Percentiles rank a stretch among this genome's conserved stretches.
These are phyloP conservation scores for Trichoderma citrinoviride DNA, from an alignment of 2,329 filamentous ascomycete species.

Conservation along the genomic window DNA sequence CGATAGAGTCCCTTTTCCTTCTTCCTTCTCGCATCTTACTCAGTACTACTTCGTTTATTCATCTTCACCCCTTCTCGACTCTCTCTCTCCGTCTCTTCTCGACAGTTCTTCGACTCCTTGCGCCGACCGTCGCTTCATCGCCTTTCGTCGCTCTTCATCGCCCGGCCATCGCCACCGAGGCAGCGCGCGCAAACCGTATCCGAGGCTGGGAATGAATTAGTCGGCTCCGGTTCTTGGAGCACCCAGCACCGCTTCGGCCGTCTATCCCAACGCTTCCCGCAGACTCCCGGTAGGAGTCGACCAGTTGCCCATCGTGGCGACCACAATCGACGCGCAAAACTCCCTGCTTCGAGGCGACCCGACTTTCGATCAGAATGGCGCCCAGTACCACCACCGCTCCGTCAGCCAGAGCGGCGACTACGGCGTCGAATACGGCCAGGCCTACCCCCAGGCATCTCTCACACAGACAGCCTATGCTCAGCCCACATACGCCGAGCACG, in stretches of 20 bases:
- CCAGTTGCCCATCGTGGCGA: conserved; percentile 39
- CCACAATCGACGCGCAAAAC: conserved; percentile 42
- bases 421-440: conserved; percentile 35
- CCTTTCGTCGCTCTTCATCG: not conserved
- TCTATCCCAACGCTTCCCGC: conserved; percentile 18
- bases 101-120: not conserved
- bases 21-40: not conserved
- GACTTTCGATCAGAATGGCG: conserved; percentile 37
- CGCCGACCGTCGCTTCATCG: not conserved
- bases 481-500: conserved; percentile 32
- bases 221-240: not conserved
- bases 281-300: conserved; percentile 40
- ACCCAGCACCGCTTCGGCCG: not conserved
- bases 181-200: not conserved
- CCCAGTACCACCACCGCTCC: conserved; percentile 28
- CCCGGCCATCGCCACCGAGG: not conserved
- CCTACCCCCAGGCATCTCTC: conserved; percentile 35
- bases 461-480: conserved; percentile 28
- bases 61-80: not conserved
- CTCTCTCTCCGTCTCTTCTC: not conserved
- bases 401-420: conserved; percentile 31
- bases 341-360: conserved; percentile 41
- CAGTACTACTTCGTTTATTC: not conserved
- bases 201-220: conserved; percentile 15
- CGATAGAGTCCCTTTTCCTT: conserved; percentile 11